phyloP scores from a whole-genome alignment of 1,139 yeast genomes.

The Saccharomyces hybrid region DNA sequence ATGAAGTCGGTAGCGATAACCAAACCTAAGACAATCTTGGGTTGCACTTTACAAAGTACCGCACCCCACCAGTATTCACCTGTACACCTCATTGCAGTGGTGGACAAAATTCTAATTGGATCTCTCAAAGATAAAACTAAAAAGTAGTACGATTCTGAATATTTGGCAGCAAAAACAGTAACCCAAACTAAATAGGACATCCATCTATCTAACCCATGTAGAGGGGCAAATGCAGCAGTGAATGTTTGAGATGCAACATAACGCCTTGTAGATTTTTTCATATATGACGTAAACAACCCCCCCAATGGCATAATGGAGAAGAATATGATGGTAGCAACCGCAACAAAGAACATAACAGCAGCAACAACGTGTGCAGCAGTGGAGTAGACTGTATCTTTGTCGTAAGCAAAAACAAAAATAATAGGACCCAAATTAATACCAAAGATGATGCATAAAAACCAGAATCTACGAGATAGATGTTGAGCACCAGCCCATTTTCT shows the following conservation, averaged over 20 bases:
- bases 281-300: conserved; percentile 87
- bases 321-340: conserved; percentile 73
- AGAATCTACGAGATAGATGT: conserved; percentile 80
- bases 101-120: conserved; percentile 72
- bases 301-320: conserved; percentile 95
- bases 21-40: conserved; percentile 79
- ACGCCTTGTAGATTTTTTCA: conserved; percentile 81
- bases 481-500: conserved; percentile 99
- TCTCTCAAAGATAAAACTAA: conserved; percentile 86
- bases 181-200: conserved; percentile 89
- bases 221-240: conserved; percentile 81
- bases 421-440: conserved; percentile 76
- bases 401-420: conserved; percentile 77
- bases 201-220: conserved; percentile 91
- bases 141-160: conserved; percentile 85
- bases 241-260: conserved; percentile 93
- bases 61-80: conserved; percentile 90
- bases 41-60: conserved; percentile 71
- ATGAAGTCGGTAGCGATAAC: conserved; percentile 88
- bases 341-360: conserved; percentile 83
- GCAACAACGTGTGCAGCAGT: conserved; percentile 75
- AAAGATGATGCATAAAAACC: conserved; percentile 62
- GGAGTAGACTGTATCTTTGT: conserved; percentile 60
- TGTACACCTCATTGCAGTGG: conserved; percentile 61
- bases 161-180: conserved; percentile 81